Evolutionary conservation across 441 rosid species (phyloP), one percentile per base, ranked within the genome.

Genomic region (Breynia disticha): DNA sequence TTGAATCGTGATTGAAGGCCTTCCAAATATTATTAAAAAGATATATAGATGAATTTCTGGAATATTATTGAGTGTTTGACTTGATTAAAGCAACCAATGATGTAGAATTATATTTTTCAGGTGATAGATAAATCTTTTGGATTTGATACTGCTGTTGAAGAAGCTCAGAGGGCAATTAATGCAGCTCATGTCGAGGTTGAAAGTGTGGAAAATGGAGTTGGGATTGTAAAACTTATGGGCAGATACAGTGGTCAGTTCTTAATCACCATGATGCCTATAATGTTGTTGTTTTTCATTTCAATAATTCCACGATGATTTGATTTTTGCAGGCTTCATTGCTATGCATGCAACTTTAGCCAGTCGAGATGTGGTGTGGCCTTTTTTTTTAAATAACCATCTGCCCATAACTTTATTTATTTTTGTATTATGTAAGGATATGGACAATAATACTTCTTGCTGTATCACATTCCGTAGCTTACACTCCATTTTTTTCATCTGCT

Each of bases 311-410:
- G 1, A 28, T 50, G 9, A 37, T 48, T 49, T 67, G 37, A 46
- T 45, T 50, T 63, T 53, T 65, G 70, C 70, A 87, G 96, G 91
- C 60, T 87, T 82, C 73, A 85, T 85, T 55, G 96, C 88, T 4
- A 82, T 84, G 94, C 55, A 80, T 67, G 90, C 94, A 50, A 80
- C 90, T 39, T 75, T 87, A 62, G 90, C 96, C 12, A 87, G 90
- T 65, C 61, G 96, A 70, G 94, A 87, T 50, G 90, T 84, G 72
- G 96, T 90, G 77, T 78, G 74, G 51, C 45, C 17, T 57, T 38
- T 38, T 15, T 51, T 52, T 63, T 58, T 32, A 55, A 44, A 55
- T 17, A 46, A 50, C 1, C n/a, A 46, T 44, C 53, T 55, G 24
- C 49, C 39, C 5, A 20, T 41, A n/a, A 57, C 48, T 48, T 57